phyloP scores from a whole-genome alignment of 2,329 filamentous ascomycete species.

The Fusarium incarnatum region DNA sequence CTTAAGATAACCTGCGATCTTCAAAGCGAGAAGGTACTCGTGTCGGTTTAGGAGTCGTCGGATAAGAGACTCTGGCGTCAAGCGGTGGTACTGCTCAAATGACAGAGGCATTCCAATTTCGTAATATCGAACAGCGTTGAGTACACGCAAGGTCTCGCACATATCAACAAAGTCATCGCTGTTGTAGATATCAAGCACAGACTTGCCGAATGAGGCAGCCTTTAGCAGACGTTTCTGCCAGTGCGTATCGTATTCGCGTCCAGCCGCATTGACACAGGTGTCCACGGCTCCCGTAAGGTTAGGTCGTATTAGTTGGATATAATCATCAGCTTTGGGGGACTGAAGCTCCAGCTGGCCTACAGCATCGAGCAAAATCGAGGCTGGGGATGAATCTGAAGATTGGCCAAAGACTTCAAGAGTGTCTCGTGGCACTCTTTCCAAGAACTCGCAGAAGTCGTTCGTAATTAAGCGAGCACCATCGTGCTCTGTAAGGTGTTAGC shows the following conservation, averaged over 20 bases:
- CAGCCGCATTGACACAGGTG: conserved; percentile 91
- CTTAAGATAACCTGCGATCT: conserved; percentile 87
- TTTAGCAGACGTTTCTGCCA: conserved; percentile 98
- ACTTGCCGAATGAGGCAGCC: conserved; percentile 97
- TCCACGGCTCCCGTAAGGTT: conserved; percentile 94
- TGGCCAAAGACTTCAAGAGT: conserved; percentile 91
- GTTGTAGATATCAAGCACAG: conserved; percentile 95
- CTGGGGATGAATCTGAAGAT: conserved; percentile 87
- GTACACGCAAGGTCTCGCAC: conserved; percentile 90
- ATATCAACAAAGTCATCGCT: conserved; percentile 99
- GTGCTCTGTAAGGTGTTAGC: conserved; percentile 59
- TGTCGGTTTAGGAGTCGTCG: conserved; percentile 86
- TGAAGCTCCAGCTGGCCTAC: conserved; percentile 91
- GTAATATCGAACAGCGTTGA: conserved; percentile 93
- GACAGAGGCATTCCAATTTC: conserved; percentile 90
- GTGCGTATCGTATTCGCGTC: conserved; percentile 87
- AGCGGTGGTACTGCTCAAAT: conserved; percentile 91
- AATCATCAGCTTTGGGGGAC: conserved; percentile 96
- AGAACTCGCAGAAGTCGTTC: conserved; percentile 94
- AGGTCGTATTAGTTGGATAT: conserved; percentile 91
- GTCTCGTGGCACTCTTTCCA: conserved; percentile 91
- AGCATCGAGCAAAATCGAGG: conserved; percentile 93
- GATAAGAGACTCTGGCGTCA: conserved; percentile 91
- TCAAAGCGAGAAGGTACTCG: conserved; percentile 90
- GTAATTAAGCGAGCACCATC: conserved; percentile 93